These are phyloP conservation scores for Penicillium brasilianum DNA, from an alignment of 2,329 filamentous ascomycete species.

Conservation along the genomic window DNA sequence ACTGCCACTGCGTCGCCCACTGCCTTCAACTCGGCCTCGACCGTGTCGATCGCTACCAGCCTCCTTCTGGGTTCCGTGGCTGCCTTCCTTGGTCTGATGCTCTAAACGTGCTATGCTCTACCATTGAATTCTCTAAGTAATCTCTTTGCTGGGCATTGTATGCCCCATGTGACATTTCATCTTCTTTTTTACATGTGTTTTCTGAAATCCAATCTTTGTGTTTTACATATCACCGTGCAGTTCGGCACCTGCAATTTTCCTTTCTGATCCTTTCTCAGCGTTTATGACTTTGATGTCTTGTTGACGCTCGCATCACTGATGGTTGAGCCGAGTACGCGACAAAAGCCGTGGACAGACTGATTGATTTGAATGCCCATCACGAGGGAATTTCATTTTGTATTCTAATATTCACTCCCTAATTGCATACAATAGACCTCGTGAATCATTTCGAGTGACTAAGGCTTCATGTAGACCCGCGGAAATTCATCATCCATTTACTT, in stretches of 20 bases:
- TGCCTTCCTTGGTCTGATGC: slow-evolving; percentile 19
- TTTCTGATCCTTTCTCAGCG: background rate
- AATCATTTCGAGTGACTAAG: background rate
- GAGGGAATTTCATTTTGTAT: slow-evolving; percentile 14
- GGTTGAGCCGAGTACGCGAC: background rate
- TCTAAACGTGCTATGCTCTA: slow-evolving; percentile 10
- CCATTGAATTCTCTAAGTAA: background rate
- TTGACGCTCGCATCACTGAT: background rate
- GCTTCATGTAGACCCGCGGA: background rate
- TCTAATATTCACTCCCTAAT: slow-evolving; percentile 23
- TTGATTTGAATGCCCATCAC: slow-evolving; percentile 10
- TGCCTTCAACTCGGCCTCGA: slow-evolving; percentile 23
- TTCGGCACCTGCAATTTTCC: background rate
- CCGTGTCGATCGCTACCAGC: slow-evolving; percentile 17
- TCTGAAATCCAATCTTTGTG: background rate
- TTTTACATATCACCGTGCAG: slow-evolving; percentile 1
- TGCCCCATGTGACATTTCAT: slow-evolving; percentile 8
- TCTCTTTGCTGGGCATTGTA: background rate
- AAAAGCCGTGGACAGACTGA: background rate
- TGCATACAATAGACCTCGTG: slow-evolving; percentile 21
- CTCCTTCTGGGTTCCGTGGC: slow-evolving; percentile 21
- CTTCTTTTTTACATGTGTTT: too few species aligned
- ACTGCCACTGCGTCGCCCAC: slow-evolving; percentile 17
- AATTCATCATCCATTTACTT: too few species aligned
- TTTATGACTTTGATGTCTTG: background rate